A percentile compares a stretch with the other conserved stretches of the same genome.
Conservation (phyloP, 345 rosid genomes). For the Pugionium dolabratum region DNA sequence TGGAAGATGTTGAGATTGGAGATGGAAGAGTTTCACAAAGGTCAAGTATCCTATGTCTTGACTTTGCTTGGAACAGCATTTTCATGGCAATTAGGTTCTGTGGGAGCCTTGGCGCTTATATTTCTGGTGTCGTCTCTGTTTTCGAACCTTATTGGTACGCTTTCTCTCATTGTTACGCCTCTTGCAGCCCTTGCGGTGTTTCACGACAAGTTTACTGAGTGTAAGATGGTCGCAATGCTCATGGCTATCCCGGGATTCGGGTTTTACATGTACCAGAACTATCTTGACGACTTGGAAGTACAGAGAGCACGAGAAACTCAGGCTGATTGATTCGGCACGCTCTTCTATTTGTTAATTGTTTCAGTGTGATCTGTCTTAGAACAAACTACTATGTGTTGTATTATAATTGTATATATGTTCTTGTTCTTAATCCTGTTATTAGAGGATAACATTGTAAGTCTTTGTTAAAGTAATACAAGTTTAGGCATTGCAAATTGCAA, state of each 20-base stretch:
- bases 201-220: conserved; percentile 34
- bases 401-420: neutral
- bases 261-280: conserved; percentile 46
- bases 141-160: conserved; percentile 43
- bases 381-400: neutral
- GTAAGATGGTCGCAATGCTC: conserved; percentile 39
- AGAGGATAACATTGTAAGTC: too few relatives aligned
- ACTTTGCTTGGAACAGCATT: conserved; percentile 41
- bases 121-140: conserved; percentile 45
- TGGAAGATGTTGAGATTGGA: conserved; percentile 37
- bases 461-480: too few relatives aligned
- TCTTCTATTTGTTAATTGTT: neutral
- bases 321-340: conserved; percentile 6
- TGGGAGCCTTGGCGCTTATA: conserved; percentile 40
- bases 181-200: conserved; percentile 38
- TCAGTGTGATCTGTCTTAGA: neutral
- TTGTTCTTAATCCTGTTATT: neutral
- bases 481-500: too few relatives aligned
- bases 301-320: conserved; percentile 37
- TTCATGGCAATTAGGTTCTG: conserved; percentile 45
- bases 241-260: conserved; percentile 45
- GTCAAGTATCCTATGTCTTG: conserved; percentile 35
- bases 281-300: conserved; percentile 44
- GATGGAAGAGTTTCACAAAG: conserved; percentile 40
- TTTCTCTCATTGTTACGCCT: conserved; percentile 39